Conservation (phyloP, 768 basidiomycete genomes). For the Phallus indusiatus region DNA sequence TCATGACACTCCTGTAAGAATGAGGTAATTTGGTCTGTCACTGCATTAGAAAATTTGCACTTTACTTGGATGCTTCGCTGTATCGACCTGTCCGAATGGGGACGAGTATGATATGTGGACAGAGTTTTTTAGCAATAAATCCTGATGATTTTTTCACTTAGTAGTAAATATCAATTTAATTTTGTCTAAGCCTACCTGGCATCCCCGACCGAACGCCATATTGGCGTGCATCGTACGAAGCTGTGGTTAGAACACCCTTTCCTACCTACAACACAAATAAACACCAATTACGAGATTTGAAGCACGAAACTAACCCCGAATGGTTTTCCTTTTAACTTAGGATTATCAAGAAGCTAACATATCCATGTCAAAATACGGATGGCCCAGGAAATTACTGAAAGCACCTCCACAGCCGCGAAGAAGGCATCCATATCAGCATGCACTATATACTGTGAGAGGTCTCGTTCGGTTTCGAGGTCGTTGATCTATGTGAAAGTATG, state of each 20-base stretch:
- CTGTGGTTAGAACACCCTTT: constrained; percentile 75
- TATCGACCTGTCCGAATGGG: constrained; percentile 39
- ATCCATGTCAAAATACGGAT: neutral
- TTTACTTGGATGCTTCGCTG: constrained; percentile 49
- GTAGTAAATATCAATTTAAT: neutral
- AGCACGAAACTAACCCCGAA: constrained; percentile 48
- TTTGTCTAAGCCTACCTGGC: constrained; percentile 49
- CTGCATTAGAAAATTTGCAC: constrained; percentile 21
- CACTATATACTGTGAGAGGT: constrained; percentile 76
- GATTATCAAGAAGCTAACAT: constrained; percentile 43
- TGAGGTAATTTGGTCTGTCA: neutral
- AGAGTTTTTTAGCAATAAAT: constrained; percentile 89
- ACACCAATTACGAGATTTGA: constrained; percentile 17
- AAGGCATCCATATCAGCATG: constrained; percentile 98
- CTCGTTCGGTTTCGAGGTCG: constrained; percentile 65
- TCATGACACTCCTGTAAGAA: constrained; percentile 49
- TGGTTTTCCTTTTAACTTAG: constrained; percentile 55
- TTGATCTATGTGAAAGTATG: constrained; percentile 36
- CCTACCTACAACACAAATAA: constrained; percentile 44
- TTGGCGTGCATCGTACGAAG: constrained; percentile 87
- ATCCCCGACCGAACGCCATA: constrained; percentile 91
- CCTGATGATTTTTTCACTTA: constrained; percentile 31
- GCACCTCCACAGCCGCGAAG: constrained; percentile 64
- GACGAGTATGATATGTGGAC: constrained; percentile 76
- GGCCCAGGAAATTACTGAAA: neutral